Evolutionary conservation across 1,284 basidiomycete genomes (phyloP), one percentile per base, ranked within the genome.

Genomic region (Cerioporus squamosus): DNA sequence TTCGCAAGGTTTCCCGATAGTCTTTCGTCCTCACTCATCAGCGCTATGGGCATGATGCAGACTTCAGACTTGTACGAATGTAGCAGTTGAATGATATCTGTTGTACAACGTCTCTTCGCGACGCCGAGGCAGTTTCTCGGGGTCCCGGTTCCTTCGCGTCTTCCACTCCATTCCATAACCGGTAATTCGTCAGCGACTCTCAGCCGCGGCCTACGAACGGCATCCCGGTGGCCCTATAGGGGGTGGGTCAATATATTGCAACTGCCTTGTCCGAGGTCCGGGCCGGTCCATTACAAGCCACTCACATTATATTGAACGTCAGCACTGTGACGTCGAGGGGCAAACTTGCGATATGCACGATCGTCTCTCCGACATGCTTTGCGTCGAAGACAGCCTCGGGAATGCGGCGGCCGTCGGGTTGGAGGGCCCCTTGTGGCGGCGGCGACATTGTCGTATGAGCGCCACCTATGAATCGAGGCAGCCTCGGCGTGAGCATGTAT

Each of bases 241-340:
- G 43, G 14, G 55, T 26, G 23, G 38, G 22, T 38, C 12, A 24
- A 4, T 40, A 47, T 26, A 43, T 31, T n/a, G 14, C n/a, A 20
- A n/a, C 39, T 2, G 24, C 26, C 18, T 17, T n/a, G 26, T 23
- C 33, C 33, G n/a, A 36, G 14, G 9, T 14, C 31, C 33, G 10
- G 8, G 8, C 9, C 33, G 33, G 6, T 36, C 33, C 10, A 36
- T 10, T 8, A 12, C 15, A 39, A 3, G 38, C 5, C 9, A 79
- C 89, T 65, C 66, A 91, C 91, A 93, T 88, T 68, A 93, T 86
- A 47, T 83, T 88, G 68, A 89, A 79, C 33, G 87, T 81, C 43
- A 93, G 79, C 51, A 94, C 82, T 24, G 88, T 87, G 2, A 91
- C 87, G 51, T 86, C 81, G 17, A 80, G 79, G 0, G 90, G 89